phyloP scores from a whole-genome alignment of 164 flowering plant species.

The Protea cynaroides region DNA sequence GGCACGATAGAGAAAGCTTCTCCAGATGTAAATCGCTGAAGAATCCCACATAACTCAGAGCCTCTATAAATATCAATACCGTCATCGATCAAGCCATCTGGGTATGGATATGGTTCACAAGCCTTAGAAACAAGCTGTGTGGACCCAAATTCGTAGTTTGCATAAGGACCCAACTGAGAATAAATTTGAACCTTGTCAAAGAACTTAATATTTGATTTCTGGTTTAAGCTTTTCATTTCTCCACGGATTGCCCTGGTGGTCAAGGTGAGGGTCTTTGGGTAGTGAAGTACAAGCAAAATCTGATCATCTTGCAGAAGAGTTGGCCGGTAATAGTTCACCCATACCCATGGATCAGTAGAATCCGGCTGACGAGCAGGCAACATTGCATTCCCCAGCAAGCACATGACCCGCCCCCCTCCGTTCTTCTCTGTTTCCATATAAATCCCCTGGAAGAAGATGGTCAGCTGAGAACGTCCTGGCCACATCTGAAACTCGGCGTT shows the following conservation, averaged over 20 bases:
- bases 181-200: constrained; percentile 57
- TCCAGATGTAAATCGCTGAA: constrained; percentile 33
- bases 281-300: constrained; percentile 59
- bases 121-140: constrained; percentile 50
- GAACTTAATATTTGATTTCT: constrained; percentile 45
- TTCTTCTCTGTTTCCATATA: constrained; percentile 51
- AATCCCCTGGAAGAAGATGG: constrained; percentile 59
- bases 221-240: constrained; percentile 64
- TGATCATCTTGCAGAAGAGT: constrained; percentile 70
- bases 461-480: constrained; percentile 46
- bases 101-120: constrained; percentile 63
- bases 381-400: constrained; percentile 62
- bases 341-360: constrained; percentile 52
- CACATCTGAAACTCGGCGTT: constrained; percentile 42
- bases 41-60: constrained; percentile 39
- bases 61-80: constrained; percentile 50
- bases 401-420: constrained; percentile 63
- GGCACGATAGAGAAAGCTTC: constrained; percentile 50
- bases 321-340: constrained; percentile 40
- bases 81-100: constrained; percentile 29
- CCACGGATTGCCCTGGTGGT: constrained; percentile 48
- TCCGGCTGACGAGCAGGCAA: constrained; percentile 69
- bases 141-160: constrained; percentile 51
- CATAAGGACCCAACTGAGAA: constrained; percentile 40
- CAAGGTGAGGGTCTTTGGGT: constrained; percentile 49